Percentiles rank a stretch among this genome's conserved stretches.
Conservation (phyloP, 164 flowering plant genomes). For the Dillenia turbinata region DNA sequence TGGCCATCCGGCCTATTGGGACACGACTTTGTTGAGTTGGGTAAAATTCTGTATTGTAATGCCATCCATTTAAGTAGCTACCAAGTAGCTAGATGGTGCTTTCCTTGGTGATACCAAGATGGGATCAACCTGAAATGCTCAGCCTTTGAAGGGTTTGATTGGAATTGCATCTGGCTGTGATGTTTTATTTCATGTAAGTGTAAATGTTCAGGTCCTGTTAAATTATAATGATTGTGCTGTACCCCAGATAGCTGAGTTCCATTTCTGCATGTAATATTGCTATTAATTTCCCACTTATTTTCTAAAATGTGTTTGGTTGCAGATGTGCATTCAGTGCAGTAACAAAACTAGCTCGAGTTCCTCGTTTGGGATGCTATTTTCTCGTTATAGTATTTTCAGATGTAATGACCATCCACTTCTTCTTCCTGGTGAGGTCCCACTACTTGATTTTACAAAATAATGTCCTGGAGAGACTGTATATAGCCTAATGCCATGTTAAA, state of each 20-base stretch:
- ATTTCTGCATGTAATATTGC: neutral
- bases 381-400: constrained; percentile 86
- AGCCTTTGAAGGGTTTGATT: no score
- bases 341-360: constrained; percentile 65
- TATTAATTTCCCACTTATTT: neutral
- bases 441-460: neutral
- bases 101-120: no score
- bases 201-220: neutral
- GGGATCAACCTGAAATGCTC: no score
- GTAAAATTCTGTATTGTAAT: no score
- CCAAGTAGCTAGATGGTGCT: no score
- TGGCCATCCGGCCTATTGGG: no score
- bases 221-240: neutral
- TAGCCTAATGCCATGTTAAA: neutral
- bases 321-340: constrained; percentile 92
- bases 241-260: no score
- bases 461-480: neutral
- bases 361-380: constrained; percentile 86
- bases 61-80: no score
- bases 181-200: neutral
- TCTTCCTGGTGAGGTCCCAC: constrained; percentile 79
- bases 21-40: no score
- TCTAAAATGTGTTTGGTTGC: constrained; percentile 25
- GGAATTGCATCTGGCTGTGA: no score
- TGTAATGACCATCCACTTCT: constrained; percentile 97